These are phyloP conservation scores for Sherardia arvensis DNA, from an alignment of 257 asterid species.

Conservation along the genomic window DNA sequence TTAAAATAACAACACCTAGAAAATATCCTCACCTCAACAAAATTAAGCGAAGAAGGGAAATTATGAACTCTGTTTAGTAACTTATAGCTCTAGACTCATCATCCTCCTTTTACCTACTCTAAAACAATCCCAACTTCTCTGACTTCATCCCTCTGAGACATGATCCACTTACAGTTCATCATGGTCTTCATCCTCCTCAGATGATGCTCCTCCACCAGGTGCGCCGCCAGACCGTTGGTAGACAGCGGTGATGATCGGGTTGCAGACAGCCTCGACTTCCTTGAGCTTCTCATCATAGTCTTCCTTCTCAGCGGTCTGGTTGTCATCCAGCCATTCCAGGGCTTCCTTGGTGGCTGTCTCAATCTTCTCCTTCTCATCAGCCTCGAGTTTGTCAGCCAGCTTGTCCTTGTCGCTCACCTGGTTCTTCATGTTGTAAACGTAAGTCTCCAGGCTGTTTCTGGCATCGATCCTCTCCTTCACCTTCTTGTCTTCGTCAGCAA, in stretches of 20 bases:
- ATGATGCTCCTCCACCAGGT: constrained; percentile 40
- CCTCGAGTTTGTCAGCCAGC: constrained; percentile 78
- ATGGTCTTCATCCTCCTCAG: constrained; percentile 54
- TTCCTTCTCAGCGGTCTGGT: constrained; percentile 79
- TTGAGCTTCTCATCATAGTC: constrained; percentile 92
- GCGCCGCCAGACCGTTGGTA: constrained; percentile 93
- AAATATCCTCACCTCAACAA: constrained; percentile 14
- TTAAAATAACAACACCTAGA: neutral
- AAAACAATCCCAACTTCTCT: neutral
- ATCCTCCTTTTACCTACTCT: constrained; percentile 2
- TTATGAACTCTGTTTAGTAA: neutral
- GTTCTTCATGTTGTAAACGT: constrained; percentile 91
- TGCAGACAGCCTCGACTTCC: constrained; percentile 88
- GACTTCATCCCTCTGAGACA: neutral
- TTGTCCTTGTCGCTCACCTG: constrained; percentile 89
- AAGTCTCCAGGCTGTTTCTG: constrained; percentile 75
- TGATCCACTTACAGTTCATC: constrained; percentile 47
- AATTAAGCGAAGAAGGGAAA: constrained; percentile 8
- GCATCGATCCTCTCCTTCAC: constrained; percentile 80
- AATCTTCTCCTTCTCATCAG: constrained; percentile 90
- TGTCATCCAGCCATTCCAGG: constrained; percentile 90
- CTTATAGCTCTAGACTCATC: constrained; percentile 9
- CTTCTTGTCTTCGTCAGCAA: constrained; percentile 95
- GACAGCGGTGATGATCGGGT: constrained; percentile 81
- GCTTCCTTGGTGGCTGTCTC: constrained; percentile 90